Base-by-base conservation (phyloP, 2,329 filamentous ascomycete genomes). In the Scedosporium boydii region DNA sequence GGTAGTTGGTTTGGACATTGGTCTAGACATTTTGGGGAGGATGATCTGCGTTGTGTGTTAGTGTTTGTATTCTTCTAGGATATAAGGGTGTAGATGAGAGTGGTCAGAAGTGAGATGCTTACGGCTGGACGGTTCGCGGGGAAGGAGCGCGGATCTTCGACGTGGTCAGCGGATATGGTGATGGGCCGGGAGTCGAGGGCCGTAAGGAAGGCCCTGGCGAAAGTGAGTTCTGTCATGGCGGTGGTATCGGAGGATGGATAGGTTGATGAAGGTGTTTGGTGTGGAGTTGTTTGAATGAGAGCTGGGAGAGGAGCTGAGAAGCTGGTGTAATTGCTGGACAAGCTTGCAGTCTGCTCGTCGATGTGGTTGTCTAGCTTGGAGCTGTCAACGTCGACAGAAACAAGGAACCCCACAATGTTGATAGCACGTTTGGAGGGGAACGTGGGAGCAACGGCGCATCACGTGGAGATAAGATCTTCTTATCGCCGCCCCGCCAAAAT, bases 161-260 rank as follows among this genome's bases (percentile, higher is more conserved):
- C 87, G 85, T 97, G 89, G 74, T 98, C 91, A 66, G 90, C 80
- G n/a, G 88, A 86, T 66, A 98, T 84, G 79, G 93, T 96, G 69
- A 87, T 75, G 6, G 92, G 89, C 59, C 88, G 87, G 64, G 86
- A 84, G 76, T 96, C 91, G 65, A 98, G 84, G 23, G 86, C 83
- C 60, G 87, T 80, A 68, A 99, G 86, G 75, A 96, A 97, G 38
- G 85, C 82, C 76, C 89, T 91, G 68, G 91, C 89, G 74, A 97
- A 98, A 59, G 86, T 79, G 64, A 93, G 76, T 82, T 97, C 93
- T n/a, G 88, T 82, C 89, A 93, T 93, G 67, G 64, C 72, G 67
- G 60, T 65, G 26, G 44, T 60, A 3, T 23, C 10, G 26, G 12
- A 18, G 42, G 44, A 12, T 51, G 59, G 16, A 10, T 51, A 23